Conservation (phyloP, 2,329 filamentous ascomycete genomes). For the Aspergillus sp. region DNA sequence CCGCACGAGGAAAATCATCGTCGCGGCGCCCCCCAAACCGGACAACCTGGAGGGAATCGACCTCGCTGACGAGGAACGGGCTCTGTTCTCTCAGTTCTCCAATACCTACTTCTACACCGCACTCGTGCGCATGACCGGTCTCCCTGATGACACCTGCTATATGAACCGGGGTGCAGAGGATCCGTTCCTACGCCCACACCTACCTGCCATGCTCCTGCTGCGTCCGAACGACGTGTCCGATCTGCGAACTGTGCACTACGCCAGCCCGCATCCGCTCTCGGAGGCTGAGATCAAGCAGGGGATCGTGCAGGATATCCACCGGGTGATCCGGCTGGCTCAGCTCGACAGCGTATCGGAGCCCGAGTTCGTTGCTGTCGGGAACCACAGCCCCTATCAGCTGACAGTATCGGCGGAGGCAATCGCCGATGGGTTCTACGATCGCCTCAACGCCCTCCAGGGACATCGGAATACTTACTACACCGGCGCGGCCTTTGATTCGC, state of each 20-base stretch:
- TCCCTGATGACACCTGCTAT: not conserved
- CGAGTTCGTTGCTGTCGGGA: too few relatives aligned
- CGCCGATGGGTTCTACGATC: too few relatives aligned
- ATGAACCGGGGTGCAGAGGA: not conserved
- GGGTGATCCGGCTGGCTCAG: too few relatives aligned
- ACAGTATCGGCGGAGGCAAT: too few relatives aligned
- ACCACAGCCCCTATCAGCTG: too few relatives aligned
- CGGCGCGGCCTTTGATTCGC: not conserved
- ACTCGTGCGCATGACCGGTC: too few relatives aligned
- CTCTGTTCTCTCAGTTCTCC: not conserved
- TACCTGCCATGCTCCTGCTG: not conserved
- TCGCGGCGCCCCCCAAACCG: not conserved
- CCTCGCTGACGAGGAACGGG: not conserved
- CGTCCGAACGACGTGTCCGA: too few relatives aligned
- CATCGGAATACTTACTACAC: not conserved
- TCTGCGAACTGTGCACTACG: too few relatives aligned
- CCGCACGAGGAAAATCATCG: conserved; percentile 1
- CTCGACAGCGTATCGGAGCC: too few relatives aligned
- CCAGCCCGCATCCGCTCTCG: too few relatives aligned
- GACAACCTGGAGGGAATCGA: not conserved
- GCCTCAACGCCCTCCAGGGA: not conserved
- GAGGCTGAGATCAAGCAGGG: too few relatives aligned
- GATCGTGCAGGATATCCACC: too few relatives aligned
- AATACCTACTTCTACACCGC: conserved; percentile 1
- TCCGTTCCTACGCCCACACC: not conserved